Percentiles rank a stretch among this genome's conserved stretches.
These are phyloP conservation scores for Trichoderma parareesei DNA, from an alignment of 495 filamentous ascomycete genomes.

Conservation along the genomic window DNA sequence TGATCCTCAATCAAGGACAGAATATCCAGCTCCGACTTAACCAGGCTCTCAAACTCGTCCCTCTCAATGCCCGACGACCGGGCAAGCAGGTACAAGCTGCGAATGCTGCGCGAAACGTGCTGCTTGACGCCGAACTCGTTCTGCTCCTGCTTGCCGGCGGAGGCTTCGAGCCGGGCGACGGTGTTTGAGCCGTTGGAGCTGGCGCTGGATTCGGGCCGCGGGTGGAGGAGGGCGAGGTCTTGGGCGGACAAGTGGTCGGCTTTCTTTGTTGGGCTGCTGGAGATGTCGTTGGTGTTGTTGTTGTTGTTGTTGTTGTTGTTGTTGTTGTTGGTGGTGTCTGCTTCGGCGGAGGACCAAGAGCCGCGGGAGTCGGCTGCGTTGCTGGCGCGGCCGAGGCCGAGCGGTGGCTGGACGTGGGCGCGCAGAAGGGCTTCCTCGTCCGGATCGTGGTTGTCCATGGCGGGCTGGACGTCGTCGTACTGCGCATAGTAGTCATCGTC, in stretches of 20 bases:
- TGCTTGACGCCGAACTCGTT: slow-evolving; percentile 78
- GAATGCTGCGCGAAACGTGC: slow-evolving; percentile 80
- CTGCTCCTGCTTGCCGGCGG: slow-evolving; percentile 13
- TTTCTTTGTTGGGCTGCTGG: slow-evolving; percentile 25
- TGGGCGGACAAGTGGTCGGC: slow-evolving; percentile 23
- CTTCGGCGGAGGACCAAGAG: slow-evolving; percentile 8
- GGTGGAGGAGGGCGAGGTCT: slow-evolving; percentile 30
- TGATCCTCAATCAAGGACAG: slow-evolving; percentile 69
- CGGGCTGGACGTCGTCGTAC: slow-evolving; percentile 82
- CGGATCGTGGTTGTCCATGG: slow-evolving; percentile 82
- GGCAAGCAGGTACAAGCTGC: slow-evolving; percentile 79
- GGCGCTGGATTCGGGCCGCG: slow-evolving; percentile 45
- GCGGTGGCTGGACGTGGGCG: slow-evolving; percentile 22
- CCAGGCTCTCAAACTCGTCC: slow-evolving; percentile 72
- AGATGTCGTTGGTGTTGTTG: slow-evolving; percentile 29
- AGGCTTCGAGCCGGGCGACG: slow-evolving; percentile 35
- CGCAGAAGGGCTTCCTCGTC: slow-evolving; percentile 44
- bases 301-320: neutral
- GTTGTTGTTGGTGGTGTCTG: slow-evolving; percentile 22
- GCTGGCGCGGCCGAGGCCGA: slow-evolving; percentile 22
- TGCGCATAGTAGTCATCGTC: slow-evolving; percentile 80
- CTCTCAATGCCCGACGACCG: slow-evolving; percentile 71
- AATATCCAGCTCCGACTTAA: slow-evolving; percentile 72
- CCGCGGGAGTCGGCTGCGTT: slow-evolving; percentile 15
- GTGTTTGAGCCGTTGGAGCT: slow-evolving; percentile 45